Evolutionary conservation across 2,329 filamentous ascomycete genomes (phyloP).

Genomic region (Sporothrix globosa): DNA sequence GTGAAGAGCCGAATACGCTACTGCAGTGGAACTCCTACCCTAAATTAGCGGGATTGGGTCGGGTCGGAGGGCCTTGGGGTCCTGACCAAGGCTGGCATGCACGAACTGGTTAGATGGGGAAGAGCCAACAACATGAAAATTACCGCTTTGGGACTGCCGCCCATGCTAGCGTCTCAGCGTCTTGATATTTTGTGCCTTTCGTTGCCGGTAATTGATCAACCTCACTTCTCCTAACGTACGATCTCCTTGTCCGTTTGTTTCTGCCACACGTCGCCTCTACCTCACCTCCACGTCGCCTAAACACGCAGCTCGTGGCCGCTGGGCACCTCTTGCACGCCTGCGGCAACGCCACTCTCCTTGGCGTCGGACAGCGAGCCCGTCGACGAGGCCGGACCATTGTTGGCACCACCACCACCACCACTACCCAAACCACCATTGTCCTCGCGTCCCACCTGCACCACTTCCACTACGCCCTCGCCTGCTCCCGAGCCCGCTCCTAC

Average conservation of each 20-base stretch:
- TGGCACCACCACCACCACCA: background rate
- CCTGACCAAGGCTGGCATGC: background rate
- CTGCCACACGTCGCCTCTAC: background rate
- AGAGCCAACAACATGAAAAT: constrained; percentile 13
- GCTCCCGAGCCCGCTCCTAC: background rate
- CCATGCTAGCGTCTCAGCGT: background rate
- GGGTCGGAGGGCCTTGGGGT: background rate
- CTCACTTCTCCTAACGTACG: background rate
- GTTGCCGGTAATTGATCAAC: background rate
- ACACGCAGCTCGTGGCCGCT: constrained; percentile 13
- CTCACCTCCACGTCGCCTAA: background rate
- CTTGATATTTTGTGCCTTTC: background rate
- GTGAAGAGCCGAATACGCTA: constrained; percentile 16
- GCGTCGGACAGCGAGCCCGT: constrained; percentile 19
- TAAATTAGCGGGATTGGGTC: background rate
- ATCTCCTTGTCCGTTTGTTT: background rate
- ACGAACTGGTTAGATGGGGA: background rate
- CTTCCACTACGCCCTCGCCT: constrained; percentile 17
- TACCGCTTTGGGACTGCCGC: constrained; percentile 22
- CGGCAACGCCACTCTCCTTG: background rate
- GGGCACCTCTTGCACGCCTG: constrained; percentile 5
- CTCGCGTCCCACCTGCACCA: constrained; percentile 11
- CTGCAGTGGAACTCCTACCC: constrained; percentile 1
- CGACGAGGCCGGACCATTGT: no score
- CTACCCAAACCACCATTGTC: background rate